Conservation (phyloP, 257 asterid species). For the Scutellaria baicalensis region DNA sequence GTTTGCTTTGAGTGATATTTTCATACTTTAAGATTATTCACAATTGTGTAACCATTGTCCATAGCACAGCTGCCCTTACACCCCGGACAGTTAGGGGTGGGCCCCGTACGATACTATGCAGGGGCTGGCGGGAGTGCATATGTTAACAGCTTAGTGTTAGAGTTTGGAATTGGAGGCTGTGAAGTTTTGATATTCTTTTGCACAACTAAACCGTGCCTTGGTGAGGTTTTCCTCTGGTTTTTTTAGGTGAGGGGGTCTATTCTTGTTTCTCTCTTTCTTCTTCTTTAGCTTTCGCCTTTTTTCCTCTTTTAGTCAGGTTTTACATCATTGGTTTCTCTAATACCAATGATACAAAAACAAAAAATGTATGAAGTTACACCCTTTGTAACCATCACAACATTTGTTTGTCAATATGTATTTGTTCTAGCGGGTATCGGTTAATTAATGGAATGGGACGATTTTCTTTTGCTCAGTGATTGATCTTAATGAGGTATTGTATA, state of each 20-base stretch:
- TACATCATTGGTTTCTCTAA: slow-evolving; percentile 17
- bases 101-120: slow-evolving; percentile 13
- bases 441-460: neutral
- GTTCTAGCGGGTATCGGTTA: neutral
- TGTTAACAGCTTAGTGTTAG: slow-evolving; percentile 23
- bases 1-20: slow-evolving; percentile 48
- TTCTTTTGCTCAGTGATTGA: neutral
- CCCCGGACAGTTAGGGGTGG: slow-evolving; percentile 7
- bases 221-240: slow-evolving; percentile 15
- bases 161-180: slow-evolving; percentile 23
- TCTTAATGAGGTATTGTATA: neutral
- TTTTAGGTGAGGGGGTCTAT: slow-evolving; percentile 21
- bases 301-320: slow-evolving; percentile 16
- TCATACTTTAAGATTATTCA: neutral
- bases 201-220: slow-evolving; percentile 22
- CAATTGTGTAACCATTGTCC: slow-evolving; percentile 29
- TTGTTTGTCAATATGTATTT: slow-evolving; percentile 23
- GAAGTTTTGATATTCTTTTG: slow-evolving; percentile 37
- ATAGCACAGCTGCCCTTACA: slow-evolving; percentile 13
- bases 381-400: slow-evolving; percentile 24
- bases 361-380: slow-evolving; percentile 6
- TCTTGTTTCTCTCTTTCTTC: slow-evolving; percentile 15
- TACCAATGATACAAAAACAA: neutral
- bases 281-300: neutral
- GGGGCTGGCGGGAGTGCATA: slow-evolving; percentile 28